Base-by-base conservation (phyloP, 192 early-diverging fungal species). In the Gamsiella multidivaricata region DNA sequence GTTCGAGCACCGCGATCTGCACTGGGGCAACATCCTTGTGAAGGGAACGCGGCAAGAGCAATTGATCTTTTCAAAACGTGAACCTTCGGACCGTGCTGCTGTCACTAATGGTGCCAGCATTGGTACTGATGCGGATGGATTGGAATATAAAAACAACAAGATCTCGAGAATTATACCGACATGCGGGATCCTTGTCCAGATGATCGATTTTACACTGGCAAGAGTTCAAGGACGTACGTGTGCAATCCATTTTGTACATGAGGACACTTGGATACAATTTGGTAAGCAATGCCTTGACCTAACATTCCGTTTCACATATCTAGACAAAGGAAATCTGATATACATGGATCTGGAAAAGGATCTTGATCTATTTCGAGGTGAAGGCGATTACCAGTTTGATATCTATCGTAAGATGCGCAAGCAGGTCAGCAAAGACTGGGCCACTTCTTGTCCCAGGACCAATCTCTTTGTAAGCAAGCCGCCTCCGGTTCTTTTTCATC, bases 1-100 rank as follows among this genome's bases (percentile, higher is more conserved):
- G 73, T 88, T 90, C 46, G 81, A 92, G 81, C 91, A 92, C 59
- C 87, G 91, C 20, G 91, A 92, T 55, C 61, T 92, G 45, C 91
- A 92, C 69, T 91, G 89, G 91, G 91, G 89, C 29, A 92, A 92
- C 66, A 84, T 92, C 25, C 83, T 91, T 69, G 84, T 92, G n/a
- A 75, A 82, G 51, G 54, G 50, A 3, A 72, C 74, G 5, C 18
- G 32, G 28, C 47, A 69, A 31, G 42, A 25, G 17, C 23, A 26
- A 9, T 20, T 76, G 29, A 25, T 41, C 11, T 53, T 63, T 79
- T 5, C 62, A 20, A 47, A 43, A 41, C 23, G 49, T 17, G 49
- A 58, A 41, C n/a, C 42, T 46, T 28, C 20, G 1, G 41, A 33
- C 17, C 23, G 15, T 58, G 41, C 29, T 37, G 8, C 33, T 39